A percentile compares a stretch with the other conserved stretches of the same genome.
Conservation (phyloP, 352 stramenopile species). For the Phytophthora sp. region DNA sequence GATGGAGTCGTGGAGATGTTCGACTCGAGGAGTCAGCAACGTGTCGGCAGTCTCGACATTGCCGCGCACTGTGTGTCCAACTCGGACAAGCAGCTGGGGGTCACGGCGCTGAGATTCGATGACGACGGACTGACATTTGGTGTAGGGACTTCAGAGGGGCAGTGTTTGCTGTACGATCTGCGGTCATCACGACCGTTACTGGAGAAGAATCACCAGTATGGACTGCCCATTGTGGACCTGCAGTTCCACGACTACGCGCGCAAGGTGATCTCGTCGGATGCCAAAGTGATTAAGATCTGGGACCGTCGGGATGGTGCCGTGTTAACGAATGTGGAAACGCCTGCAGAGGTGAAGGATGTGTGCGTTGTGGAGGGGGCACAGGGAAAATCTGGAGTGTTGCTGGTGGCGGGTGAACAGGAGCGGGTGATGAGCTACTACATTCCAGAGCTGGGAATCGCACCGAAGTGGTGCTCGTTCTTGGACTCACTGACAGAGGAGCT, state of each 20-base stretch:
- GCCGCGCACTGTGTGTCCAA: conserved; percentile 38
- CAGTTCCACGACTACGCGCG: conserved; percentile 92
- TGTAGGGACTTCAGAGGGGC: conserved; percentile 93
- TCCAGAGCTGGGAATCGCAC: conserved; percentile 96
- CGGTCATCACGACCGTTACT: conserved; percentile 93
- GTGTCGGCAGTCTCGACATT: conserved; percentile 73
- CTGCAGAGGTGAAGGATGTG: conserved; percentile 96
- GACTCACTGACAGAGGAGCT: conserved; percentile 99
- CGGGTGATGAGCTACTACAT: conserved; percentile 99
- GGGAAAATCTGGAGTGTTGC: conserved; percentile 94
- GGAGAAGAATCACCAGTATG: conserved; percentile 98
- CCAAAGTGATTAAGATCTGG: conserved; percentile 99
- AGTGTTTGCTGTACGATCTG: conserved; percentile 97
- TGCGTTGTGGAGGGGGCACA: conserved; percentile 92
- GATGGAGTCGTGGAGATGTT: conserved; percentile 96
- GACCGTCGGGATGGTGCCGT: conserved; percentile 89
- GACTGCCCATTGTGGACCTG: conserved; percentile 94
- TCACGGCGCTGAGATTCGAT: conserved; percentile 96
- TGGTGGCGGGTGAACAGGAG: conserved; percentile 97
- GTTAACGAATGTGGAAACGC: conserved; percentile 98
- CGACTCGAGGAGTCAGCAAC: conserved; percentile 89
- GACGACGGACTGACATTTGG: conserved; percentile 94
- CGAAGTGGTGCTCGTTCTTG: conserved; percentile 99
- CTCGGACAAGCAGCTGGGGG: conserved; percentile 61
- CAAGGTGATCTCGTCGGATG: conserved; percentile 95